These are phyloP conservation scores for Candida vaughaniae DNA, from an alignment of 805 yeast genomes.

Conservation along the genomic window DNA sequence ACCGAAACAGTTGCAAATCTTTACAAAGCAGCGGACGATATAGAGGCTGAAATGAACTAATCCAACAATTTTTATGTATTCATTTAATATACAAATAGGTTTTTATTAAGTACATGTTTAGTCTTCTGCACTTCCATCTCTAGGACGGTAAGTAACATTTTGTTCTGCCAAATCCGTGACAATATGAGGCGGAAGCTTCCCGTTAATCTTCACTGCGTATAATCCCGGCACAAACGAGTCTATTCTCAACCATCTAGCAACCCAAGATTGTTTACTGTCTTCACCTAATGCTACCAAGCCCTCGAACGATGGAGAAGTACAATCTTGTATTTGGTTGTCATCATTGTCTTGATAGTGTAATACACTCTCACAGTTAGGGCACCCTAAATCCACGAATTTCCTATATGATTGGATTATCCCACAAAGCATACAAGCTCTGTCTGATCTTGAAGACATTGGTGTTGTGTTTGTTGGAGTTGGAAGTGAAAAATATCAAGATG, in stretches of 20 bases:
- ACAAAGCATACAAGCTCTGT: slow-evolving; percentile 96
- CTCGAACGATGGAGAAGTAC: slow-evolving; percentile 95
- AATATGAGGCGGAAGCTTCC: slow-evolving; percentile 86
- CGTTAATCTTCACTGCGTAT: slow-evolving; percentile 91
- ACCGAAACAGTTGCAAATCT: slow-evolving; percentile 34
- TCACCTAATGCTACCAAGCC: slow-evolving; percentile 90
- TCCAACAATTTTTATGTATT: slow-evolving; percentile 2
- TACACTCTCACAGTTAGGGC: slow-evolving; percentile 94
- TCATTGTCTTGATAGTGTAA: slow-evolving; percentile 76
- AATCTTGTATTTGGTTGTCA: slow-evolving; percentile 80
- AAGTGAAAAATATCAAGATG: slow-evolving; percentile 2
- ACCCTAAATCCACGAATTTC: slow-evolving; percentile 76
- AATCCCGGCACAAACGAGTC: slow-evolving; percentile 86
- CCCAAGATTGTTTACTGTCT: slow-evolving; percentile 83
- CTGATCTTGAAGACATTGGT: slow-evolving; percentile 56
- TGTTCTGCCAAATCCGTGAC: slow-evolving; percentile 68
- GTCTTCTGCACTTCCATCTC: slow-evolving; percentile 86
- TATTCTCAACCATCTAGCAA: slow-evolving; percentile 91
- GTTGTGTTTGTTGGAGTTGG: background rate
- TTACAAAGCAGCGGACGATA: slow-evolving; percentile 18
- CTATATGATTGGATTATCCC: slow-evolving; percentile 83
- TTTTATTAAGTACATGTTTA: slow-evolving; percentile 18
- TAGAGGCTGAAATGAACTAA: slow-evolving; percentile 8
- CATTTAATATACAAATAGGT: background rate
- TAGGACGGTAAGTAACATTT: slow-evolving; percentile 84